These are phyloP conservation scores for Arthrobotrys conoides DNA, from an alignment of 2,329 filamentous ascomycete genomes.

Conservation along the genomic window DNA sequence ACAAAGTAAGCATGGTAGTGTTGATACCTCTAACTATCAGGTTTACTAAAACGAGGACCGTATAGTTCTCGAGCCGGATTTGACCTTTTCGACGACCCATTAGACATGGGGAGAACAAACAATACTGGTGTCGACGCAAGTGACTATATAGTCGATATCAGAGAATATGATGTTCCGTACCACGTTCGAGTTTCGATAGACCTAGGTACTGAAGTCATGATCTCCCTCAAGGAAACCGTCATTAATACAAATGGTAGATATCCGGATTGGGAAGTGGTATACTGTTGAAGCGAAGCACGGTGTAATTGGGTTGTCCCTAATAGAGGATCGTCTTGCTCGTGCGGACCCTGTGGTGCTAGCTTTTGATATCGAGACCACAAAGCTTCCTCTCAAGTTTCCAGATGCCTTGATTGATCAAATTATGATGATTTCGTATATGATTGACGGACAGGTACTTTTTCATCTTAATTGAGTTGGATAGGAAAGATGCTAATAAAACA, in stretches of 20 bases:
- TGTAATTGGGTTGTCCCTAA: constrained; percentile 82
- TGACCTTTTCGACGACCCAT: constrained; percentile 94
- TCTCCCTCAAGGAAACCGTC: background rate
- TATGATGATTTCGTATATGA: constrained; percentile 99
- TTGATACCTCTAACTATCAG: no score
- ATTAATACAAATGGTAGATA: constrained; percentile 73
- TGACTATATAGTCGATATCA: constrained; percentile 97
- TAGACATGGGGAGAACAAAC: constrained; percentile 81
- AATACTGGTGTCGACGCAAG: constrained; percentile 85
- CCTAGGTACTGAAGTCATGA: constrained; percentile 72
- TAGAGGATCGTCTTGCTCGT: constrained; percentile 88
- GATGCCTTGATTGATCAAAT: constrained; percentile 95
- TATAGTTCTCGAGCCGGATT: constrained; percentile 81
- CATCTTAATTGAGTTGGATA: background rate
- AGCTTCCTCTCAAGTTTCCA: constrained; percentile 94
- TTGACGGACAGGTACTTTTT: constrained; percentile 79
- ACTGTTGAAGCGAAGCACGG: constrained; percentile 95
- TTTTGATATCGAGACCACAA: constrained; percentile 99
- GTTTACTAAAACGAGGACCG: constrained; percentile 38
- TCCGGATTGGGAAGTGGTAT: constrained; percentile 97
- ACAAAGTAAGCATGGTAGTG: constrained; percentile 75
- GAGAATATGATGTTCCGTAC: constrained; percentile 99
- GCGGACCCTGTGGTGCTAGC: constrained; percentile 98
- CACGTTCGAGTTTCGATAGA: constrained; percentile 99
- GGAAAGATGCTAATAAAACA: constrained; percentile 11